These are phyloP conservation scores for Pythium plurisporium DNA, from an alignment of 352 stramenopile genomes.

Conservation along the genomic window DNA sequence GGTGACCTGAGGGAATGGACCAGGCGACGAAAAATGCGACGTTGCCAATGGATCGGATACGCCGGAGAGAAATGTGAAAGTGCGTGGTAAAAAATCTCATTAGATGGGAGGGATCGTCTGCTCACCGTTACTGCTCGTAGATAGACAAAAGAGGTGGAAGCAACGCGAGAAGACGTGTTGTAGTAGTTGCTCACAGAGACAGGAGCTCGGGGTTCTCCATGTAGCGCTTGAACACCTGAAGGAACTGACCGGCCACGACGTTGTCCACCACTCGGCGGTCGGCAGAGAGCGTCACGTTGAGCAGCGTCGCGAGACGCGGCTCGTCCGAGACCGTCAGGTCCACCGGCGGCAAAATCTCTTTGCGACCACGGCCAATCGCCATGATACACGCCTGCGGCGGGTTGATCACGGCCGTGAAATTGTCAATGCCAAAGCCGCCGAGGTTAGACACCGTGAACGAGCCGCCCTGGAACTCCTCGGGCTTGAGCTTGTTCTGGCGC, in stretches of 20 bases:
- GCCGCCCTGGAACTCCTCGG: conserved; percentile 98
- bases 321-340: conserved; percentile 42
- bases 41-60: too few relatives aligned
- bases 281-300: conserved; percentile 95
- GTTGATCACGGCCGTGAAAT: conserved; percentile 99
- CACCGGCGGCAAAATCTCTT: conserved; percentile 73
- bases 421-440: conserved; percentile 96
- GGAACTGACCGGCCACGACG: conserved; percentile 93
- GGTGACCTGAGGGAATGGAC: too few relatives aligned
- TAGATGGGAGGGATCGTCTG: too few relatives aligned
- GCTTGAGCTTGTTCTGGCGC: conserved; percentile 95
- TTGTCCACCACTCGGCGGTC: conserved; percentile 98
- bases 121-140: too few relatives aligned
- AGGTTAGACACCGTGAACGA: conserved; percentile 99
- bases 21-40: too few relatives aligned
- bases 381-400: conserved; percentile 98
- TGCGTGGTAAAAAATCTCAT: too few relatives aligned
- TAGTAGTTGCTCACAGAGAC: conserved; percentile 36
- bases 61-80: too few relatives aligned
- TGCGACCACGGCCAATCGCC: conserved; percentile 92
- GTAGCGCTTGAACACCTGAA: conserved; percentile 95
- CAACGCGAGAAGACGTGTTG: too few relatives aligned
- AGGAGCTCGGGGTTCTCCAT: conserved; percentile 94
- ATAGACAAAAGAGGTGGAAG: too few relatives aligned
- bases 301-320: conserved; percentile 87